Evolutionary conservation across 192 early-diverging fungal species (phyloP), one percentile per base, ranked within the genome.

Genomic region (Backusella westeae): DNA sequence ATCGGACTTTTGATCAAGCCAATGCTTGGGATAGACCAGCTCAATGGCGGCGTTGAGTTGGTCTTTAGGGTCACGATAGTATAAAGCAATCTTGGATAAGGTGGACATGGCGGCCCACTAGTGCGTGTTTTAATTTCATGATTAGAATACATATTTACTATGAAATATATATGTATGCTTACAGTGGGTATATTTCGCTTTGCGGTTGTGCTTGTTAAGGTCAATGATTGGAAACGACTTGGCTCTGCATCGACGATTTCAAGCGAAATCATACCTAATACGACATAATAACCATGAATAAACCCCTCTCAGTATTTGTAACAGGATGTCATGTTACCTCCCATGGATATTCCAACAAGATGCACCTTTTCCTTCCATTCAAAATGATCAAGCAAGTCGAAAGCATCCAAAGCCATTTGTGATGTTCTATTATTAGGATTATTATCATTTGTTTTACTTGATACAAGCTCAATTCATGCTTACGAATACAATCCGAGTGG

Each of bases 311-410:
- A 39, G 38, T 3, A 32, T 32, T 32, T 1, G 32, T 39, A 39
- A 12, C 38, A 10, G 9, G 1, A 9, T 56, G 19, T 56, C 8
- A 21, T 9, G 8, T 63, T 63, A 63, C 78, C 78, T 23, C 95
- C 94, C 88, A 97, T 86, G 0, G 93, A 95, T 5, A 96, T 84
- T 6, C 96, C 96, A 44, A 91, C 90, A n/a, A 96, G 23, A 77
- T 95, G 91, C 23, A 96, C 83, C 41, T 90, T 75, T 7, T 80
- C 67, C 1, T 67, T 86, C 96, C 96, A 97, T 0, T 87, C 93
- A 15, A 96, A 75, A n/a, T 88, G 87, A 67, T 89, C 89, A 71
- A 96, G 80, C 21, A 97, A 81, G 10, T 88, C 85, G 14, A 84
- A 76, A 0, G 91, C 88, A 72, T 97, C 96, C 29, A 85, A 73